Percentiles rank a stretch among this genome's conserved stretches.
Conservation (phyloP, 768 basidiomycete genomes). For the Wakefieldia striispora region DNA sequence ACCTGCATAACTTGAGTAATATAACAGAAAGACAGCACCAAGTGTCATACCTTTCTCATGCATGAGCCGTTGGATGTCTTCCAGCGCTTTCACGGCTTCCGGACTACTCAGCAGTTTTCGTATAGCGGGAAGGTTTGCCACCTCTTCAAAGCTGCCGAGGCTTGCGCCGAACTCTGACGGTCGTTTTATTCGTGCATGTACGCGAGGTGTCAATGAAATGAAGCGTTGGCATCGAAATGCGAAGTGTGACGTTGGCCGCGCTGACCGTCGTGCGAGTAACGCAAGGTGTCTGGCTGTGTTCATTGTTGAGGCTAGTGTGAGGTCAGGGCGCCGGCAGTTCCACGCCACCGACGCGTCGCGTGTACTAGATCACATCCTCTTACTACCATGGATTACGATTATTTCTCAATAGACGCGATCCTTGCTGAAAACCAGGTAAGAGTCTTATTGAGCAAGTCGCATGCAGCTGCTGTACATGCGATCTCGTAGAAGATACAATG, state of each 20-base stretch:
- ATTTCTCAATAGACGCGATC: slow-evolving; percentile 89
- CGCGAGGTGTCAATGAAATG: slow-evolving; percentile 29
- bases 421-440: slow-evolving; percentile 86
- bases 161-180: slow-evolving; percentile 35
- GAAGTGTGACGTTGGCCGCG: slow-evolving; percentile 9
- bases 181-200: slow-evolving; percentile 27
- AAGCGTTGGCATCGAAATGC: slow-evolving; percentile 19
- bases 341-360: slow-evolving; percentile 24
- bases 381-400: slow-evolving; percentile 77
- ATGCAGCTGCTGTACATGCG: not conserved
- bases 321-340: too few relatives aligned
- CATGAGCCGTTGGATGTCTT: slow-evolving; percentile 43
- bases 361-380: too few relatives aligned
- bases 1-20: slow-evolving; percentile 34
- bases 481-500: slow-evolving; percentile 81
- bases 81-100: slow-evolving; percentile 47
- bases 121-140: slow-evolving; percentile 40
- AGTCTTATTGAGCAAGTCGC: not conserved
- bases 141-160: slow-evolving; percentile 40
- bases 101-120: slow-evolving; percentile 49
- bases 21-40: not conserved
- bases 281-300: slow-evolving; percentile 17
- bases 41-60: slow-evolving; percentile 45
- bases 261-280: slow-evolving; percentile 14
- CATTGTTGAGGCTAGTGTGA: too few relatives aligned